Percentiles rank a stretch among this genome's conserved stretches.
Evolutionary conservation across 1,139 yeast genomes (phyloP).

Genomic region (Lodderomyces elongisporus): DNA sequence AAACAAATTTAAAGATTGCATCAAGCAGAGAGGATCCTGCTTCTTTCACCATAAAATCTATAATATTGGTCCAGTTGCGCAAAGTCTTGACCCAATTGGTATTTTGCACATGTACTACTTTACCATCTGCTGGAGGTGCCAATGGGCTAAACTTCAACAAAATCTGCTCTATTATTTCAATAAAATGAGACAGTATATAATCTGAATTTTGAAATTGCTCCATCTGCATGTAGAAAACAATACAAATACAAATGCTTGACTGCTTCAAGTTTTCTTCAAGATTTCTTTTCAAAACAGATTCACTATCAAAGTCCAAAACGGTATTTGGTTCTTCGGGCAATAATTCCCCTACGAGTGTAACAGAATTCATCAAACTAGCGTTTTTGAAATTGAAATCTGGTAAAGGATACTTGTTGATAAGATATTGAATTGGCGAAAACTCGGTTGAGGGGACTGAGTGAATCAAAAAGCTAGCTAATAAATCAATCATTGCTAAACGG

Average conservation of each 20-base stretch:
- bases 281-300: constrained; percentile 18
- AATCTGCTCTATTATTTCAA: constrained; percentile 26
- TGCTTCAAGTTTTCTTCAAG: constrained; percentile 23
- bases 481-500: constrained; percentile 35
- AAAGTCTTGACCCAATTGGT: constrained; percentile 31
- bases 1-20: constrained; percentile 26
- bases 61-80: constrained; percentile 26
- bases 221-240: constrained; percentile 36
- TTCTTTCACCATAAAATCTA: constrained; percentile 34
- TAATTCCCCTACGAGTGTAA: constrained; percentile 16
- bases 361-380: constrained; percentile 6
- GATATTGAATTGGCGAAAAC: constrained; percentile 32
- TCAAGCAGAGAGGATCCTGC: constrained; percentile 39
- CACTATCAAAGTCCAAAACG: constrained; percentile 24
- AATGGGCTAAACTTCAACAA: constrained; percentile 29
- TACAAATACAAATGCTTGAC: constrained; percentile 30
- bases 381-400: constrained; percentile 28
- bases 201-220: constrained; percentile 42
- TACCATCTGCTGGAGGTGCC: constrained; percentile 1
- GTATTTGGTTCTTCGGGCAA: constrained; percentile 20
- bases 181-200: constrained; percentile 27
- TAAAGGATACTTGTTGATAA: constrained; percentile 26
- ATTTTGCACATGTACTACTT: constrained; percentile 26
- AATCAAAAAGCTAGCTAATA: constrained; percentile 30
- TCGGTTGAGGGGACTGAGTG: constrained; percentile 40